A percentile compares a stretch with the other conserved stretches of the same genome.
phyloP scores from a whole-genome alignment of 106 monocot genomes.

The Posidonia australis region DNA sequence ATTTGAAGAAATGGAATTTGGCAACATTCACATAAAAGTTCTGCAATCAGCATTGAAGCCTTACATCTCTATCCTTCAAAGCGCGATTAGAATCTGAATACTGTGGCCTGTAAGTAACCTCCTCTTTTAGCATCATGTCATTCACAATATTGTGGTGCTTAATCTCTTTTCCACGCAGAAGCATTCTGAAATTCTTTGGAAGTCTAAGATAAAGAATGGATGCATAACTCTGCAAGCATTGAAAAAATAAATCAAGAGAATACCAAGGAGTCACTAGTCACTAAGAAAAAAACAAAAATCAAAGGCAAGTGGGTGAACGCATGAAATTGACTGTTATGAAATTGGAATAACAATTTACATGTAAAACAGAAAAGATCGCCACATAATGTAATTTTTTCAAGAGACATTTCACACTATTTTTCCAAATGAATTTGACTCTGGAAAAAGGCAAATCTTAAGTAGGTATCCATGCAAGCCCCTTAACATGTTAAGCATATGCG shows the following conservation, averaged over 20 bases:
- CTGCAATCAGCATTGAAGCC: conserved; percentile 6
- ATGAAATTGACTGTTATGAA: neutral
- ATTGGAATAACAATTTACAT: too few relatives aligned
- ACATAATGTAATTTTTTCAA: too few relatives aligned
- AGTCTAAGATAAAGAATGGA: conserved; percentile 91
- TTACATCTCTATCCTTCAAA: conserved; percentile 12
- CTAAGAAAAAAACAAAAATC: neutral
- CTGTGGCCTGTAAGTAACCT: conserved; percentile 64
- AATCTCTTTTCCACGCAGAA: conserved; percentile 79
- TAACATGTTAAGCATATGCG: too few relatives aligned
- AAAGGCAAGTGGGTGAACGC: neutral
- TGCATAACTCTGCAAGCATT: conserved; percentile 74
- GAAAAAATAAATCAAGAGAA: neutral
- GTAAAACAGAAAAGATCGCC: too few relatives aligned
- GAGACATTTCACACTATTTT: too few relatives aligned
- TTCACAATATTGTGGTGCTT: conserved; percentile 76
- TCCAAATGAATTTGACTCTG: too few relatives aligned
- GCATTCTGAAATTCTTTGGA: conserved; percentile 61
- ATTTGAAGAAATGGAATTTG: neutral
- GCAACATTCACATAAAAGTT: neutral
- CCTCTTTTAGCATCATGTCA: conserved; percentile 87
- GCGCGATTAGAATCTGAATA: conserved; percentile 10
- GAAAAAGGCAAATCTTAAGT: too few relatives aligned
- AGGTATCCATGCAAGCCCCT: too few relatives aligned
- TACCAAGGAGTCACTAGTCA: neutral